A percentile compares a stretch with the other conserved stretches of the same genome.
phyloP scores from a whole-genome alignment of 2,329 filamentous ascomycete genomes.

The Aspergillus ruber region DNA sequence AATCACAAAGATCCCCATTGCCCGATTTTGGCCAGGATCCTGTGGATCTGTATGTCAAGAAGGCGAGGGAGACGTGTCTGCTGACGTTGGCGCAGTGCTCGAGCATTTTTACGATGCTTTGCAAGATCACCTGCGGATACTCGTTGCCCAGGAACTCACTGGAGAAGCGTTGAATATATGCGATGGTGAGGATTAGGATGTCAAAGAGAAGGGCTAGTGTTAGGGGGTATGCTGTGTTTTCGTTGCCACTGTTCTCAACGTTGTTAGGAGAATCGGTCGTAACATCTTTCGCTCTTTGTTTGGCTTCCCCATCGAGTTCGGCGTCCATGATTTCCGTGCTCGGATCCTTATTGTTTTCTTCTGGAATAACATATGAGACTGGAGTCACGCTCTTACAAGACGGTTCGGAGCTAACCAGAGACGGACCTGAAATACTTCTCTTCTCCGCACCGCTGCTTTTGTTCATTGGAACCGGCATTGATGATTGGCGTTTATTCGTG shows the following conservation, averaged over 20 bases:
- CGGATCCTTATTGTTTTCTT: slow-evolving; percentile 1
- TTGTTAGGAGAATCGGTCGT: slow-evolving; percentile 8
- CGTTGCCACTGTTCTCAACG: slow-evolving; percentile 4
- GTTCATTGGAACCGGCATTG: slow-evolving; percentile 1
- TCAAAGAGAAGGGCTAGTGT: slow-evolving; percentile 25
- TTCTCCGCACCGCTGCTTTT: slow-evolving; percentile 1
- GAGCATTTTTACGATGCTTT: slow-evolving; percentile 24
- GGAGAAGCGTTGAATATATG: slow-evolving; percentile 19
- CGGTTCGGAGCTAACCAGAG: slow-evolving; percentile 1
- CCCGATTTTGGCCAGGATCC: slow-evolving; percentile 24
- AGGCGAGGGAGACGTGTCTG: slow-evolving; percentile 16
- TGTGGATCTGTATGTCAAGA: slow-evolving; percentile 25
- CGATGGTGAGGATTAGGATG: slow-evolving; percentile 21
- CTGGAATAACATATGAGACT: background rate
- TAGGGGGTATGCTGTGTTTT: slow-evolving; percentile 13
- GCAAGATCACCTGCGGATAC: slow-evolving; percentile 17
- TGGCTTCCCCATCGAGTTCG: slow-evolving; percentile 29
- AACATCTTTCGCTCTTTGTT: slow-evolving; percentile 11
- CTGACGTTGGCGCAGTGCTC: slow-evolving; percentile 25
- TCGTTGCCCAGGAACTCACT: slow-evolving; percentile 17
- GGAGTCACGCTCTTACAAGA: background rate
- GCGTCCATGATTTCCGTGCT: slow-evolving; percentile 20
- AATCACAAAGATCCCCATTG: slow-evolving; percentile 22
- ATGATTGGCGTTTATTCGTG: slow-evolving; percentile 2
- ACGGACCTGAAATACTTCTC: slow-evolving; percentile 6